These are phyloP conservation scores for Wallacemonas sp. DNA, from an alignment of 208 protist genomes.

Conservation along the genomic window DNA sequence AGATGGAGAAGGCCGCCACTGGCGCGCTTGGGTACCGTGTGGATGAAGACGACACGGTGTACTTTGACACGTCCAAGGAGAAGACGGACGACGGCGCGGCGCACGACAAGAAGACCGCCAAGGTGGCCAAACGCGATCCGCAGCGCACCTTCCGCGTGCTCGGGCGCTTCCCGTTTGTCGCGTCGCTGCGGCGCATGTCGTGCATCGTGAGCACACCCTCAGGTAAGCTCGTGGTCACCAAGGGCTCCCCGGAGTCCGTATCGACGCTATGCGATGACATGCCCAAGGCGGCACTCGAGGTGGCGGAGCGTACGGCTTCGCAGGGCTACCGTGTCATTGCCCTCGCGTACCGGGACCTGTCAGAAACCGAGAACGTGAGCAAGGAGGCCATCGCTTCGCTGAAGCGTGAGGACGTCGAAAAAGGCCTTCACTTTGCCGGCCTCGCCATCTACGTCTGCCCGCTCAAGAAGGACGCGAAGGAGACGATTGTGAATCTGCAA, in stretches of 20 bases:
- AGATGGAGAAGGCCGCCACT: slow-evolving; percentile 95
- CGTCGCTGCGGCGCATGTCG: slow-evolving; percentile 95
- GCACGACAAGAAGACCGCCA: slow-evolving; percentile 12
- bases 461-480: slow-evolving; percentile 91
- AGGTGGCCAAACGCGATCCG: not conserved
- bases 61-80: slow-evolving; percentile 48
- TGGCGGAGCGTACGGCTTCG: slow-evolving; percentile 77
- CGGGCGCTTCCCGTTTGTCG: slow-evolving; percentile 94
- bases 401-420: slow-evolving; percentile 88
- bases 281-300: slow-evolving; percentile 81
- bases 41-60: slow-evolving; percentile 61
- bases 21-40: slow-evolving; percentile 88
- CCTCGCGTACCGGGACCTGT: slow-evolving; percentile 88
- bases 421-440: slow-evolving; percentile 93
- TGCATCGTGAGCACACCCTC: slow-evolving; percentile 74
- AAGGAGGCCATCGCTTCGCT: slow-evolving; percentile 51
- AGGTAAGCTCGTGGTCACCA: slow-evolving; percentile 82
- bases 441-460: slow-evolving; percentile 96
- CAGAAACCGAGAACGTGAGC: slow-evolving; percentile 35
- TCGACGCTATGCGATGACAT: slow-evolving; percentile 72
- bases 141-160: slow-evolving; percentile 72
- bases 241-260: slow-evolving; percentile 97
- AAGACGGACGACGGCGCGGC: slow-evolving; percentile 14
- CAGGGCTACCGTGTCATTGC: slow-evolving; percentile 97
- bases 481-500: slow-evolving; percentile 84